Evolutionary conservation across 495 filamentous ascomycete species (phyloP), one percentile per base, ranked within the genome.

Genomic region (Neurospora sp.): DNA sequence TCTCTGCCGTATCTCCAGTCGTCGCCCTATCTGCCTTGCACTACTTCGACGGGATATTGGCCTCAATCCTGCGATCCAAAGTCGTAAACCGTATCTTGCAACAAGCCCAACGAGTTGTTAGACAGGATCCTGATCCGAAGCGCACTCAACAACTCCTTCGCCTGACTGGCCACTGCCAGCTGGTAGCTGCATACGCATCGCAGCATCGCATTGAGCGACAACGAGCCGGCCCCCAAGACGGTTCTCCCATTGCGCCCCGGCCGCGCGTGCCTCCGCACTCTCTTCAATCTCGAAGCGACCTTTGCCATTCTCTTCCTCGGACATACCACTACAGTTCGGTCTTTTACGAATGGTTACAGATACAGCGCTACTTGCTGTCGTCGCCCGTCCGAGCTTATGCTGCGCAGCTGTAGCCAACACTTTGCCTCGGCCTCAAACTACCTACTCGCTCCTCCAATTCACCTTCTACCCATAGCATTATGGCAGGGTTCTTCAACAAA

Each of bases 401-500:
- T 70, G 72, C 72, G 72, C 74, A 61, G 44, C 37, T 12, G 37
- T 70, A 68, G 37, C 46, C 71, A 39, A 46, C 71, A 35, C 68
- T 53, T 40, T 39, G 46, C 44, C 38, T 44, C 73, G 27, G 70
- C 73, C 42, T 16, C 69, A 39, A 69, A 65, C 53, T 65, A 65
- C 53, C 27, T 65, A 9, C 27, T 16, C 72, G 74, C 73, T 72
- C 73, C 72, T 70, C 18, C 70, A 35, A 41, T 61, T 44, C 40
- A 71, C 69, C 71, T 69, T 70, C 40, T 46, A 72, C 78, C 72
- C 73, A 73, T 61, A 75, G 70, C 74, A 71, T 70, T 70, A 85
- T 85, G 83, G 81, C 82, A 76, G 82, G 83, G 76, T 84, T 85
- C 73, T 78, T 85, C 46, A 81, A 80, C 40, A 84, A 82, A 73